phyloP scores from a whole-genome alignment of 1,284 basidiomycete genomes.

The Somion occarium region DNA sequence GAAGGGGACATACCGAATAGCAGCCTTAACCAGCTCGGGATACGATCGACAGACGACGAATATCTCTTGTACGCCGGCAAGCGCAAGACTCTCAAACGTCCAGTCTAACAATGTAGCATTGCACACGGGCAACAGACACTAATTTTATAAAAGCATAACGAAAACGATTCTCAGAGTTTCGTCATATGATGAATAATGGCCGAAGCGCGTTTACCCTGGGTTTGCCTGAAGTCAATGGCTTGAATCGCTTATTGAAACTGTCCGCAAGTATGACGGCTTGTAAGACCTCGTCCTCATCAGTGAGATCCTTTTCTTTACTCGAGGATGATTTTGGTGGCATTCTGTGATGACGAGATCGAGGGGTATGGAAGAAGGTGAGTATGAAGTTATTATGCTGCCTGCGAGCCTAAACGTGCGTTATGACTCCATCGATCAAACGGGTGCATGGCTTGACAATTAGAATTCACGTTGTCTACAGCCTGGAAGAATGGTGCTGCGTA shows the following conservation, averaged over 20 bases:
- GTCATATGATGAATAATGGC: neutral
- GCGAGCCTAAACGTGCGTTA: neutral
- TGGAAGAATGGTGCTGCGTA: no score
- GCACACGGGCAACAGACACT: slow-evolving; percentile 93
- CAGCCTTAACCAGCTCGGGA: slow-evolving; percentile 76
- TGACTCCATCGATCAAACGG: slow-evolving; percentile 11
- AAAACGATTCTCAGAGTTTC: no score
- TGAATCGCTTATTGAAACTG: slow-evolving; percentile 91
- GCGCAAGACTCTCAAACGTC: slow-evolving; percentile 91
- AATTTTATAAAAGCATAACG: slow-evolving; percentile 16
- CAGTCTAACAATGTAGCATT: slow-evolving; percentile 92
- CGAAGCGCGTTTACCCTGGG: slow-evolving; percentile 58
- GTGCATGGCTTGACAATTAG: slow-evolving; percentile 10
- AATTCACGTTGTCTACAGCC: no score
- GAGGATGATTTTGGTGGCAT: slow-evolving; percentile 64
- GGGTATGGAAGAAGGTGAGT: neutral
- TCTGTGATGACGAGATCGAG: no score
- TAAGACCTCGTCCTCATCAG: slow-evolving; percentile 73
- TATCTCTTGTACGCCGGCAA: slow-evolving; percentile 92
- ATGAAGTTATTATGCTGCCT: slow-evolving; percentile 4
- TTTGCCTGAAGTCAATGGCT: slow-evolving; percentile 79
- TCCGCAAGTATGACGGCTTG: slow-evolving; percentile 94
- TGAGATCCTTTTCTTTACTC: slow-evolving; percentile 54
- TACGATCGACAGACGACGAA: slow-evolving; percentile 92
- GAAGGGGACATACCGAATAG: slow-evolving; percentile 60